Base-by-base conservation (phyloP, 352 stramenopile species). In the Globisporangium solare region DNA sequence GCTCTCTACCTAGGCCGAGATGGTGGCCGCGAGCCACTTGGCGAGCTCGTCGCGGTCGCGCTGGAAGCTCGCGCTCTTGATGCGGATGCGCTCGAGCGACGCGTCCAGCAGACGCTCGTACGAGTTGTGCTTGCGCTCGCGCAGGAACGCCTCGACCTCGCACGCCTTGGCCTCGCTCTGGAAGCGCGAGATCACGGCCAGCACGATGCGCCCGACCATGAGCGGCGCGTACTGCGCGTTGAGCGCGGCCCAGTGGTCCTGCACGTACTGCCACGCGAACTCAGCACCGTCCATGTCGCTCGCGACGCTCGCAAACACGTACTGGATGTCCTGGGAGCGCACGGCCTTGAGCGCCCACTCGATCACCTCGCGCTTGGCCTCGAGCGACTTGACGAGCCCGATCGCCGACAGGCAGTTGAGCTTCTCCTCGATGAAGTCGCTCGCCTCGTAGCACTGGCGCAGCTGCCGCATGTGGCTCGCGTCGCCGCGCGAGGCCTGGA, bases 311-410 rank as follows among this genome's bases (percentile, higher is more conserved):
- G 58, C 68, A 48, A 95, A 93, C 2, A 86, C 56, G 59, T 84
- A 88, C 56, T 89, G 74, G 47, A 89, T 94, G 61, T 96, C 84
- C 67, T 95, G 83, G 39, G 73, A 83, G 20, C 83, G 79, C n/a
- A 96, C 83, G 53, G 47, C 72, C 60, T 74, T 73, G 21, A 89
- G 60, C 8, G 74, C 67, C 75, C 81, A 96, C 42, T 79, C 54
- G 41, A 96, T 75, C 22, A 87, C 76, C 43, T 81, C 68, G 39
- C 61, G 67, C 73, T 93, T 89, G 20, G 86, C 54, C 7, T 76
- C 74, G 31, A 79, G 40, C 8, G 73, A 74, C 56, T 81, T 74
- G 55, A 86, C 73, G 31, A 86, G 67, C 20, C 82, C 83, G 12
- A 94, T 71, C 22, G 83, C 79, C n/a, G 69, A 72, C 15, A 94